Evolutionary conservation across 2,329 filamentous ascomycete genomes (phyloP).

Genomic region (Botrytis medusae): DNA sequence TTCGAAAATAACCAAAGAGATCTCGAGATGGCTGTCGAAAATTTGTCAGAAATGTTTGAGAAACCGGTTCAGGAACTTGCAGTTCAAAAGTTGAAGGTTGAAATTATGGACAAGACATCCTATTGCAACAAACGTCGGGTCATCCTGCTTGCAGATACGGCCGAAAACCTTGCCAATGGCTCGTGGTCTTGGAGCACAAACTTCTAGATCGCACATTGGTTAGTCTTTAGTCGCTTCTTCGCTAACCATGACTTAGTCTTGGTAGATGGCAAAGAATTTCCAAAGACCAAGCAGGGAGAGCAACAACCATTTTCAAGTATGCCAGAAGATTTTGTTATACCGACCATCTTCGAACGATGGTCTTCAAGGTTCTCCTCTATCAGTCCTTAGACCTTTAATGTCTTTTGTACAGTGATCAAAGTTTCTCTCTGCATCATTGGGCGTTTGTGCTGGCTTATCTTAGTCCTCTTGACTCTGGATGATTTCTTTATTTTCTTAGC

Average conservation of each 20-base stretch:
- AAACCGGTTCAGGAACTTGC: constrained; percentile 87
- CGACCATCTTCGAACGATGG: not conserved
- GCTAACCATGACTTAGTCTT: not conserved
- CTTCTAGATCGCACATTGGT: constrained; percentile 14
- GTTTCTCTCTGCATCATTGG: constrained; percentile 1
- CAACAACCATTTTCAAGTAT: not conserved
- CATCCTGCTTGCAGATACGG: constrained; percentile 88
- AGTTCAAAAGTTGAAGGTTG: constrained; percentile 87
- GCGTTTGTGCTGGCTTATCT: constrained; percentile 2
- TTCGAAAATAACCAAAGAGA: constrained; percentile 99
- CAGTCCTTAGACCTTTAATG: not conserved
- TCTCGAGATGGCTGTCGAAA: constrained; percentile 94
- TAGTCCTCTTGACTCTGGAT: not conserved
- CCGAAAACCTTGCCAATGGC: constrained; percentile 88
- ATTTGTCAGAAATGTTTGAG: constrained; percentile 98
- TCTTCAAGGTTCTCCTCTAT: not conserved
- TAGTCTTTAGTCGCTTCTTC: not conserved
- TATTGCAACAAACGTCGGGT: constrained; percentile 93
- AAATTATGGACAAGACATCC: constrained; percentile 97
- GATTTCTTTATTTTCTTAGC: not conserved
- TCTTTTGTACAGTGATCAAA: constrained; percentile 12
- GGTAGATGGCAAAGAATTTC: not conserved
- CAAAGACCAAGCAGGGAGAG: not conserved
- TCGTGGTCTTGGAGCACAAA: constrained; percentile 43
- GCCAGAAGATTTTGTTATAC: constrained; percentile 10